Base-by-base conservation (phyloP, 176 grass and related monocot species). In the Lolium perenne region DNA sequence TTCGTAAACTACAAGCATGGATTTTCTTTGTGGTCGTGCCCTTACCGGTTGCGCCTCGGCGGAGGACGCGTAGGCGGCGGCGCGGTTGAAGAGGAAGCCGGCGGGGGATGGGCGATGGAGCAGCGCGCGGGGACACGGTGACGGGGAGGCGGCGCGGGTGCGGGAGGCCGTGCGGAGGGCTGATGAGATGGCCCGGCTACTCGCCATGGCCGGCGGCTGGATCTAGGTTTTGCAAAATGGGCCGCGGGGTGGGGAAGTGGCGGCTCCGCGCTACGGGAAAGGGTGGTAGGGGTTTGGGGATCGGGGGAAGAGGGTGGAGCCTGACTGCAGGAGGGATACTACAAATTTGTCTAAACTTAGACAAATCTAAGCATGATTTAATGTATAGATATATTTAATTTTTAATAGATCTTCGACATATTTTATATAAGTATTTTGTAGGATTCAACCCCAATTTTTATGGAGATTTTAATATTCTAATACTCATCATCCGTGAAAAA, bases 181-280 rank as follows among this genome's bases (percentile, higher is more conserved):
- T 21, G 95, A 90, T 25, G 93, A 88, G 64, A 95, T 83, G 79
- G 87, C 79, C 88, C 95, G 91, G 72, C 95, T 93, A 26, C 89
- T 88, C 45, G 95, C 54, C 54, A 97, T 95, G 80, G 84, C 87
- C 66, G 84, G 60, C 66, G 74, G 43, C 74, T 38, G 80, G 88
- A 97, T 97, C 86, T 94, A 92, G 90, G 90, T 87, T 89, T 82
- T 26, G 54, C 11, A 63, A 49, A 83, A 78, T 89, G 89, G 84
- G 22, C 76, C 72, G 49, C 23, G 20, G 40, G 38, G 26, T 47
- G 64, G 20, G 2, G 85, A 49, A 90, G 84, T 75, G 89, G 85
- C 89, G 74, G 85, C 85, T 87, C 89, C 89, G 69, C 81, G 20
- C 80, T 87, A 38, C 57, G 80, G 74, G 84, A 73, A 79, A 86